Base-by-base conservation (phyloP, 345 rosid species). In the Bruguiera parviflora region DNA sequence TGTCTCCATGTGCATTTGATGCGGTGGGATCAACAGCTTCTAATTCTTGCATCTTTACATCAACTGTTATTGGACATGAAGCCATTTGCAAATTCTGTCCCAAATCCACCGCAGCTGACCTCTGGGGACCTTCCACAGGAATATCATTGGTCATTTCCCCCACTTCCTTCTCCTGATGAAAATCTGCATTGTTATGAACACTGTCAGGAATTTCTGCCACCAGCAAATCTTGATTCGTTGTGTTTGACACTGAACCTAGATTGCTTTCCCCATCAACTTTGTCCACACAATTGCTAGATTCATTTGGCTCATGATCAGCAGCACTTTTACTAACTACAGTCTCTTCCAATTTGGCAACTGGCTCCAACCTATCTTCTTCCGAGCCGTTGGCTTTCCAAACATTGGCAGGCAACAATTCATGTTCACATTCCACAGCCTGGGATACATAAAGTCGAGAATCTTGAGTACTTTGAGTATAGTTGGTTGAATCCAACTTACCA, bases 1-100 rank as follows among this genome's bases (percentile, higher is more conserved):
- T 69, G 52, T 72, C 69, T 70, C 53, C 72, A 60, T 71, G 51
- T 75, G 75, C 67, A 76, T 68, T 46, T 25, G 72, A 63, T 33
- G 66, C 31, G 67, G 77, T 56, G 63, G 51, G 69, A 46, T 58
- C 63, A 22, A 27, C 71, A 74, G 39, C 74, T 68, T 76, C 79
- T 37, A 76, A 51, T 47, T 22, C 47, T 68, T 68, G 82, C 71
- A 68, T 43, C 35, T 61, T 64, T 46, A 53, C 65, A 58, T 66
- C 80, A 63, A 49, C 35, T 18, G 29, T 46, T 19, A 57, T 10
- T 0, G 55, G 47, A 24, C 52, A 25, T 10, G 60, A 20, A 29
- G 31, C 73, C 55, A 18, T 64, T 31, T 64, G 62, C 18, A 37
- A 13, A 21, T 53, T 63, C 63, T 66, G 67, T 24, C 71, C 67